Evolutionary conservation across 2,329 filamentous ascomycete species (phyloP), one percentile per base, ranked within the genome.

Genomic region (Colletotrichum sp.): DNA sequence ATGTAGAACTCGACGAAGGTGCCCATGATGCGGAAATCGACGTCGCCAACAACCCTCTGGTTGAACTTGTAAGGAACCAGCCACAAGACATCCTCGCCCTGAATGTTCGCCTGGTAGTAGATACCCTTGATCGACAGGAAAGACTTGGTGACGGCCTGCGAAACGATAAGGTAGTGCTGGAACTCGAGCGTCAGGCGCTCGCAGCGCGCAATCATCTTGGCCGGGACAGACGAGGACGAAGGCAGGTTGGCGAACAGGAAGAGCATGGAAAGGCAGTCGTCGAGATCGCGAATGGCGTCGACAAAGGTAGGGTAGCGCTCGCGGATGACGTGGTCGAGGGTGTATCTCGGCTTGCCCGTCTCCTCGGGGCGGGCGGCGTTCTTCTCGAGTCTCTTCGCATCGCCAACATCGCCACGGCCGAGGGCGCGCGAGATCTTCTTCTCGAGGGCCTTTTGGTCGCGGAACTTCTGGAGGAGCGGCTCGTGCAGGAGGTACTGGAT

Each of bases 1-100:
- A 98, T 98, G 89, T 99, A 99, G 85, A 99, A 99, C 85, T 99
- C 96, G 79, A 99, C 93, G 83, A 99, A 99, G 6, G 97, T 99
- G 76, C 95, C 96, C 97, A 99, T 99, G 86, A 99, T 99, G 82
- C 97, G 91, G 88, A 98, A 99, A 85, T 99, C 97, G 78, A 99
- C 94, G 85, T 99, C 97, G 74, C 94, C 95, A 55, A 97, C 95
- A 16, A 98, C 93, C 80, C 95, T 91, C 89, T 99, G 97, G 82
- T 99, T 98, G 87, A 99, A 99, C 85, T 95, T 95, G 89, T 99
- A 99, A 1, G 97, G 97, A 13, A 98, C 96, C 52, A 99, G 90
- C 97, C 97, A 99, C 79, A 99, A 89, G 66, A 99, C 94, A 82
- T 99, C 96, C 87, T 99, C 96, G 65, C 97, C 97, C 85, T 98